Base-by-base conservation (phyloP, 768 basidiomycete species). In the Phaffia australis region DNA sequence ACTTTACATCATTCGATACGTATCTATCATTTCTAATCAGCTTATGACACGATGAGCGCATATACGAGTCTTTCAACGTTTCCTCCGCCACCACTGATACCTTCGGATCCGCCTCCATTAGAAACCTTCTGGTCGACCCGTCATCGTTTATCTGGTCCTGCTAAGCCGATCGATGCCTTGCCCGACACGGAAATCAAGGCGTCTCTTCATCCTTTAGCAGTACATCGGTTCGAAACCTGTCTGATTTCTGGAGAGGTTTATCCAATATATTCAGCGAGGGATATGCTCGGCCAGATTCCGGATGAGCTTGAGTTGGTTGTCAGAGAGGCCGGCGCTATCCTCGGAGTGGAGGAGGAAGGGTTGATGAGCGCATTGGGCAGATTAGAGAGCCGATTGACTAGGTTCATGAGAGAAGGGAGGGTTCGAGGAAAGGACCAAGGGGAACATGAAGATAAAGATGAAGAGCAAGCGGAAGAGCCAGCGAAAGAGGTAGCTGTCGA, bases 261-360 rank as follows among this genome's bases (percentile, higher is more conserved):
- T 76, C 78, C 78, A 58, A 81, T 89, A 57, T 89, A 84, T 77
- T 79, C 83, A 46, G 77, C 80, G n/a, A 78, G 79, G n/a, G 91
- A 91, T 70, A 77, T 82, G 60, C 76, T 83, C 30, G 89, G 89
- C 46, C 76, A 77, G 6, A 66, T 87, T 32, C 79, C 83, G 2
- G 76, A 72, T 5, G 82, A 83, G 56, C 82, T 82, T 69, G 78
- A 77, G 42, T 60, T 74, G 50, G 79, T 91, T 11, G 64, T 89
- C 0, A 73, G 73, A 25, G 79, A 80, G 23, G 85, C 79, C 0
- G 82, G 81, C 7, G 63, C 73, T 51, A 83, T 85, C 79, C 75
- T 80, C 0, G 86, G 87, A 1, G 81, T 86, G 6, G 75, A 76
- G 0, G 76, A 74, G 25, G 81, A 82, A 60, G 80, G 82, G 68